Evolutionary conservation across 2,329 filamentous ascomycete genomes (phyloP).

Genomic region (Helminthosporium solani): DNA sequence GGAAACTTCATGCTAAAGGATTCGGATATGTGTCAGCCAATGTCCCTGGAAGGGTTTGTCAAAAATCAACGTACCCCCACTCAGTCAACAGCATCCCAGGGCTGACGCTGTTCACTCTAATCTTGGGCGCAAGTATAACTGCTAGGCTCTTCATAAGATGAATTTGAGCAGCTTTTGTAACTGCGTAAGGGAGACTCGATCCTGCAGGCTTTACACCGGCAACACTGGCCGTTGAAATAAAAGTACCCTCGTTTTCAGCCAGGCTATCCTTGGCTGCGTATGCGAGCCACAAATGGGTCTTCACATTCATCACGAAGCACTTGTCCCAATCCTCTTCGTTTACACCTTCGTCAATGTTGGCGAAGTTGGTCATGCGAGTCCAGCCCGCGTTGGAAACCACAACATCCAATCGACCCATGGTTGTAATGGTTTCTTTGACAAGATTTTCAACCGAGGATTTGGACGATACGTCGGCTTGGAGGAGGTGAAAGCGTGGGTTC

Average conservation of each 20-base stretch:
- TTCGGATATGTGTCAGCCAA: not conserved
- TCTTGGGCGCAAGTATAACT: slow-evolving; percentile 60
- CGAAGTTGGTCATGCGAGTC: slow-evolving; percentile 62
- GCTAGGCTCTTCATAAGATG: slow-evolving; percentile 68
- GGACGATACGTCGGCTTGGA: slow-evolving; percentile 50
- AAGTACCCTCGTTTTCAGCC: slow-evolving; percentile 59
- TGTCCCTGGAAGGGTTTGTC: not conserved
- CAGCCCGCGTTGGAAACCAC: slow-evolving; percentile 58
- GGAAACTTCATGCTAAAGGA: slow-evolving; percentile 44
- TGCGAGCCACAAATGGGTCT: slow-evolving; percentile 53
- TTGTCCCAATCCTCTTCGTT: slow-evolving; percentile 65
- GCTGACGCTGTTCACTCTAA: slow-evolving; percentile 64
- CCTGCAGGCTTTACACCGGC: slow-evolving; percentile 66
- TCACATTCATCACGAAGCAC: slow-evolving; percentile 65
- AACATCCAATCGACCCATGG: slow-evolving; percentile 51
- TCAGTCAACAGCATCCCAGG: slow-evolving; percentile 65
- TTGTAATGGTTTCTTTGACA: slow-evolving; percentile 46
- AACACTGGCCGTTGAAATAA: slow-evolving; percentile 64
- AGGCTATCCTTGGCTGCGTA: slow-evolving; percentile 60
- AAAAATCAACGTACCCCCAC: slow-evolving; percentile 40
- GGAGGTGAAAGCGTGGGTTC: slow-evolving; percentile 44
- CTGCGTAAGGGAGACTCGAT: slow-evolving; percentile 70
- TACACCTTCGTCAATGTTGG: slow-evolving; percentile 59
- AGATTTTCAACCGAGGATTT: slow-evolving; percentile 46
- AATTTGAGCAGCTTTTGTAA: slow-evolving; percentile 73